These are phyloP conservation scores for Corrigiola litoralis DNA, from an alignment of 179 eudicot species.

Conservation along the genomic window DNA sequence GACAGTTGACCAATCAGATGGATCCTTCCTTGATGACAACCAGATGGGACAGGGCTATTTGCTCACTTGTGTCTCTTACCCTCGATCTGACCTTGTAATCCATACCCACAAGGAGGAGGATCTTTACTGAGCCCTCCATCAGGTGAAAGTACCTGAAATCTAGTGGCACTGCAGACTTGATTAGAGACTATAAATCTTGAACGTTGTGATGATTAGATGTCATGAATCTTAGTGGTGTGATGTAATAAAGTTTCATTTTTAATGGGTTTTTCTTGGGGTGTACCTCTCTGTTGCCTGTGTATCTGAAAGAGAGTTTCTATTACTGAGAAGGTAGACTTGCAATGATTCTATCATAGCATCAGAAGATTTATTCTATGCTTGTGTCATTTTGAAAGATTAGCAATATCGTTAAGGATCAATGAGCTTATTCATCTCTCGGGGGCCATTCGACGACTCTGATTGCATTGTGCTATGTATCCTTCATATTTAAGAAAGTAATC, in stretches of 20 bases:
- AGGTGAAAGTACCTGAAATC: background rate
- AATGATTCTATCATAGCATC: too few species aligned
- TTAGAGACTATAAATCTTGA: background rate
- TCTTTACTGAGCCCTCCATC: constrained; percentile 42
- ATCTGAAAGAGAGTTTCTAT: too few species aligned
- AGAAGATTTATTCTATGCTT: too few species aligned
- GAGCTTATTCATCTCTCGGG: too few species aligned
- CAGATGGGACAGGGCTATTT: constrained; percentile 59
- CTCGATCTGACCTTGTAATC: constrained; percentile 67
- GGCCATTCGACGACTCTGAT: too few species aligned
- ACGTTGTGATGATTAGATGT: background rate
- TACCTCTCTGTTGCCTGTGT: too few species aligned
- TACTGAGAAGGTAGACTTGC: too few species aligned
- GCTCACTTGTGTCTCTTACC: constrained; percentile 80
- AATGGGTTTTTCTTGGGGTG: background rate
- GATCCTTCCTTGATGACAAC: constrained; percentile 74
- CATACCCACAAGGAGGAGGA: constrained; percentile 85
- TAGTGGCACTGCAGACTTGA: background rate
- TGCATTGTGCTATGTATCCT: too few species aligned
- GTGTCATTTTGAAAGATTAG: too few species aligned
- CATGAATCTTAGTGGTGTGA: constrained; percentile 3
- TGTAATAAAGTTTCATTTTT: background rate
- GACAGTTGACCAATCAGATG: constrained; percentile 75
- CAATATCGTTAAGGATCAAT: too few species aligned
- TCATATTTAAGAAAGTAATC: too few species aligned